Percentiles rank a stretch among this genome's conserved stretches.
Conservation (phyloP, 495 filamentous ascomycete species). For the Cercophora scortea region DNA sequence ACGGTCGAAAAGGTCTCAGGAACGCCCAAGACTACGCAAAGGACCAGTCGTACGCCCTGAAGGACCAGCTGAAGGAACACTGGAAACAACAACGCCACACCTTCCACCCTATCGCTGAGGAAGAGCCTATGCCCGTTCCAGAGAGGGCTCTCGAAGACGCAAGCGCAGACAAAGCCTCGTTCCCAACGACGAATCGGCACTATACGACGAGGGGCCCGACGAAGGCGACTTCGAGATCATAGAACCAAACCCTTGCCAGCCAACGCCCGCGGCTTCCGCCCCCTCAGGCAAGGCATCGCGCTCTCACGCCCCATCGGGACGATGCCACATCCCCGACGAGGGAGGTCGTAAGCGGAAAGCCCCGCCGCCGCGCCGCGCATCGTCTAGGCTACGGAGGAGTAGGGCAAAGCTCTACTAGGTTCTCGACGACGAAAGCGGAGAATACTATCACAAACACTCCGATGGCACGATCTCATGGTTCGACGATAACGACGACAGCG, state of each 20-base stretch:
- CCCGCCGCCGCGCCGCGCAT: background rate
- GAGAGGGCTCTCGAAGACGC: constrained; percentile 6
- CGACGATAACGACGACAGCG: constrained; percentile 5
- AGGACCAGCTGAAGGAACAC: constrained; percentile 16
- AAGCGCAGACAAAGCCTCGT: constrained; percentile 5
- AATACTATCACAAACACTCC: constrained; percentile 9
- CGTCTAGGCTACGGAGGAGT: constrained; percentile 6
- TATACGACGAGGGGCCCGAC: background rate
- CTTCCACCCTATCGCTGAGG: background rate
- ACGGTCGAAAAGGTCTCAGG: background rate
- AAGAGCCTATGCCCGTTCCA: constrained; percentile 11
- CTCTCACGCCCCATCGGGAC: background rate
- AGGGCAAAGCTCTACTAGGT: background rate
- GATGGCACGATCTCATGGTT: constrained; percentile 15
- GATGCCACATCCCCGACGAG: background rate
- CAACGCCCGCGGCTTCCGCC: background rate
- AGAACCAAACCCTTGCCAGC: constrained; percentile 7
- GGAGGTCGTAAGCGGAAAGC: background rate
- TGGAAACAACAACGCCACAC: constrained; percentile 4
- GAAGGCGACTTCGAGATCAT: constrained; percentile 5
- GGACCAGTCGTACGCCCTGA: constrained; percentile 14
- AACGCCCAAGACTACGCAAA: constrained; percentile 14
- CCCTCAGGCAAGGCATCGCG: background rate
- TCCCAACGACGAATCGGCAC: background rate
- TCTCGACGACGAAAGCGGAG: constrained; percentile 2